Base-by-base conservation (phyloP, 169 alveolate genomes). In the Condylostoma magnum region DNA sequence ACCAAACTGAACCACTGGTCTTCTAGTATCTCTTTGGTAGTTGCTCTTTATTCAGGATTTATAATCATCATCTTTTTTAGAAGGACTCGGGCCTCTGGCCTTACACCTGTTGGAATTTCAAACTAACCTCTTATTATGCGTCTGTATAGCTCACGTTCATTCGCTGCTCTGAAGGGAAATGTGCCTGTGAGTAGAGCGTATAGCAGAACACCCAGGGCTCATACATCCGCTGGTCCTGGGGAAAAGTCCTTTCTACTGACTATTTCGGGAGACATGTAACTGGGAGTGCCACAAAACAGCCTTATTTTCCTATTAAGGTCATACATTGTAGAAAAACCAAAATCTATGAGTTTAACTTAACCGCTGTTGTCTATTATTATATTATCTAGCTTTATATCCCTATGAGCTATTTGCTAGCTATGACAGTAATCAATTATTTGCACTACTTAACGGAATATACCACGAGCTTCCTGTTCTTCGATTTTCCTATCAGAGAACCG, bases 341-440 rank as follows among this genome's bases (percentile, higher is more conserved):
- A 91, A 75, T 91, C 96, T 12, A 86, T 85, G 2, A 92, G 73
- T 70, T 89, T 92, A 2, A 86, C 71, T 53, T 81, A 77, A 1
- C 82, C 83, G 12, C 52, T 41, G 4, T 72, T 65, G 52, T 85
- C 91, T 30, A 87, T 31, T 22, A 87, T 51, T 18, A 91, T 44
- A 69, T 91, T 91, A 70, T 91, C 96, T 27, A 90, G 89, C 44
- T 90, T 90, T 6, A 90, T 54, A 78, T 90, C 96, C 52, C 97
- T 54, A 75, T 90, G 96, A n/a, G 78, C 77, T 36, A 90, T 83
- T 15, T 82, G 75, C 27, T 71, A 43, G 47, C 79, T 82, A 48
- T 87, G 91, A 22, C 82, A 57, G 72, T 90, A 90, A 28, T 84
- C 83, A 15, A 90, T 77, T 20, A 90, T 94, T 18, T 78, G 67